Conservation (phyloP, 768 basidiomycete genomes). For the Leccinellum rugosiceps region DNA sequence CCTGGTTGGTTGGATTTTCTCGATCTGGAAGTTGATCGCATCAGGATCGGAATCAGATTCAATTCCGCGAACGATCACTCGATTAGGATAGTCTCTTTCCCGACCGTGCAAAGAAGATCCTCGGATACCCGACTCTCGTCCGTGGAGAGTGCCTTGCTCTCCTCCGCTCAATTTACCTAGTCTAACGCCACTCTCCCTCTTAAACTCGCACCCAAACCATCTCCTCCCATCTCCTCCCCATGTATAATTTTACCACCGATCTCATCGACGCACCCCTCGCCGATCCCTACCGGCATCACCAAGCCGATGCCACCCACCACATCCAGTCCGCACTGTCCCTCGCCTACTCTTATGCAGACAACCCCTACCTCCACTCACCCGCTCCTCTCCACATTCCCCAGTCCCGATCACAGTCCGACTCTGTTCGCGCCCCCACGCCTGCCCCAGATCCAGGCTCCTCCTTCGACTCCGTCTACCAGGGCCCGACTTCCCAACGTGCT, state of each 20-base stretch:
- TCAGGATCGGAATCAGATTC: constrained; percentile 20
- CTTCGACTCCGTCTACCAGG: constrained; percentile 6
- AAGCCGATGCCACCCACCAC: not conserved
- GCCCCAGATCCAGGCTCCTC: constrained; percentile 2
- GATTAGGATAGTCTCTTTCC: not conserved
- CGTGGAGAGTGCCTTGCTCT: not conserved
- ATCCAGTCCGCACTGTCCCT: not conserved
- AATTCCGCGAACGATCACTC: constrained; percentile 21
- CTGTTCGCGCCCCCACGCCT: constrained; percentile 8
- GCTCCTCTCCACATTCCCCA: not conserved
- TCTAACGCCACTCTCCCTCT: constrained; percentile 1
- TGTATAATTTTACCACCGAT: constrained; percentile 6
- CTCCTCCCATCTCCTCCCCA: not conserved
- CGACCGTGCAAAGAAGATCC: constrained; percentile 10
- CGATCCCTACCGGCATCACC: not conserved
- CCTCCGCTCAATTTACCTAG: not conserved
- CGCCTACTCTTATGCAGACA: constrained; percentile 16
- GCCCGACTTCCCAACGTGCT: constrained; percentile 1
- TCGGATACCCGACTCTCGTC: constrained; percentile 19
- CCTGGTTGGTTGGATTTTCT: not conserved
- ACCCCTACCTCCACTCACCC: constrained; percentile 8
- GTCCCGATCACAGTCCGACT: not conserved
- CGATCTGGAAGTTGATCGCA: constrained; percentile 24
- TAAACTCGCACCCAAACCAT: constrained; percentile 4
- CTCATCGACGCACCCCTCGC: constrained; percentile 8